Percentiles rank a stretch among this genome's conserved stretches.
Conservation (phyloP, 1,284 basidiomycete species). For the Thelephora terrestris region DNA sequence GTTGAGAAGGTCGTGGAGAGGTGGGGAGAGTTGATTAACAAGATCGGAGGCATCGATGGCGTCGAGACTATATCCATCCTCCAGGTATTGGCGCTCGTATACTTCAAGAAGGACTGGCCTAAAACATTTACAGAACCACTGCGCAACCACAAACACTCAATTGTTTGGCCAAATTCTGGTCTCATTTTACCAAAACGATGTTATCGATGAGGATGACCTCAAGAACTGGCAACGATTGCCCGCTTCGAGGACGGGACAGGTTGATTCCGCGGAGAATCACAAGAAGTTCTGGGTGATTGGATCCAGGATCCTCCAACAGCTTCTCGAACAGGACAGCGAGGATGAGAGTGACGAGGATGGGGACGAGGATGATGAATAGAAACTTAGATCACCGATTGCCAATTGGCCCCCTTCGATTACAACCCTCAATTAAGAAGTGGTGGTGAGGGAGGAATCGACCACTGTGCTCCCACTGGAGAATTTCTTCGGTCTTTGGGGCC, state of each 20-base stretch:
- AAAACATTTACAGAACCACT: constrained; percentile 39
- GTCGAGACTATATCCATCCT: constrained; percentile 63
- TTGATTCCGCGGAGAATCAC: constrained; percentile 40
- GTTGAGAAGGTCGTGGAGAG: constrained; percentile 48
- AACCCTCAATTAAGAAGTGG: no score
- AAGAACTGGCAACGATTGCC: constrained; percentile 54
- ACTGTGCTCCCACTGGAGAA: no score
- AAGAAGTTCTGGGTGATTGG: constrained; percentile 66
- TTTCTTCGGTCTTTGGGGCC: no score
- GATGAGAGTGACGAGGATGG: constrained; percentile 21
- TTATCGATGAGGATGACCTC: constrained; percentile 74
- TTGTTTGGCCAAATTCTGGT: constrained; percentile 71
- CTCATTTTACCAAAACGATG: constrained; percentile 64
- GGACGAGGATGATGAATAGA: constrained; percentile 17
- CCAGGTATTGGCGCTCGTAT: constrained; percentile 36
- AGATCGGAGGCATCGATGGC: constrained; percentile 66
- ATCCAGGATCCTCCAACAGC: constrained; percentile 63
- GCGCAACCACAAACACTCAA: constrained; percentile 46
- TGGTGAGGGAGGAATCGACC: no score
- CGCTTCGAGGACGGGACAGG: constrained; percentile 33
- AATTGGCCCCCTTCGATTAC: no score
- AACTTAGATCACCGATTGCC: no score
- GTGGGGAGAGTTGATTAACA: constrained; percentile 66
- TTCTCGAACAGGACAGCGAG: constrained; percentile 59
- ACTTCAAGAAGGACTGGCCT: constrained; percentile 5